Evolutionary conservation across 139 green algal species (phyloP).

Genomic region (Chlamydomonas urium): DNA sequence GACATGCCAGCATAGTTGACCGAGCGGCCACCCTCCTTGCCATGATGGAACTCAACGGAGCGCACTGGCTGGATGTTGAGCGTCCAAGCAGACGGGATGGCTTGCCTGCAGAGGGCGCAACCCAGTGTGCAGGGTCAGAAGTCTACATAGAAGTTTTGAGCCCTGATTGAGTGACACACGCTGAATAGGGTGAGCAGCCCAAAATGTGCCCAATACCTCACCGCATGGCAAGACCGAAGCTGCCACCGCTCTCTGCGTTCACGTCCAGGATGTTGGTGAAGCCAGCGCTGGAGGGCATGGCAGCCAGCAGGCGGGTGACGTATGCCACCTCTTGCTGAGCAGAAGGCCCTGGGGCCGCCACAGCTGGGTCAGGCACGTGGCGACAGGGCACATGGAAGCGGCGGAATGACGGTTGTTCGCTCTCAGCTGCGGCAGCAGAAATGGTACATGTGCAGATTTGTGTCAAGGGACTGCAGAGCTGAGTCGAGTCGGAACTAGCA

Average conservation of each 20-base stretch:
- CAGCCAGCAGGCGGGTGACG: not conserved
- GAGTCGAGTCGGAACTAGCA: too few relatives aligned
- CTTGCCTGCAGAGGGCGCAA: not conserved
- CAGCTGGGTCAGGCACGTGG: not conserved
- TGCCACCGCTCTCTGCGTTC: not conserved
- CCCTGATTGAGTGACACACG: not conserved
- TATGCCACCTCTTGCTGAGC: not conserved
- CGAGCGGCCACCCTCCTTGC: not conserved
- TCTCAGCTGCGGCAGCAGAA: too few relatives aligned
- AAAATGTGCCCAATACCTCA: too few relatives aligned
- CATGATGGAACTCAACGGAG: not conserved
- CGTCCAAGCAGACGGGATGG: not conserved
- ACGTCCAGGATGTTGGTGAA: conserved; percentile 9
- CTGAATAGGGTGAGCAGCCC: too few relatives aligned
- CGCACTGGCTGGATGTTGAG: conserved; percentile 8
- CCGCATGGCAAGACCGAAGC: not conserved
- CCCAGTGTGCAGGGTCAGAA: too few relatives aligned
- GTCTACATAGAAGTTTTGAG: not conserved
- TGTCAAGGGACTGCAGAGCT: too few relatives aligned
- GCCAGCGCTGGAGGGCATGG: not conserved
- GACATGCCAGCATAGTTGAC: conserved; percentile 6
- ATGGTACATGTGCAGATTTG: too few relatives aligned
- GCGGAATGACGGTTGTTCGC: conserved; percentile 3
- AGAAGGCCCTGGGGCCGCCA: not conserved
- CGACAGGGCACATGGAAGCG: conserved; percentile 13